Base-by-base conservation (phyloP, 345 rosid genomes). In the thale cress (Arabidopsis thaliana) region DNA sequence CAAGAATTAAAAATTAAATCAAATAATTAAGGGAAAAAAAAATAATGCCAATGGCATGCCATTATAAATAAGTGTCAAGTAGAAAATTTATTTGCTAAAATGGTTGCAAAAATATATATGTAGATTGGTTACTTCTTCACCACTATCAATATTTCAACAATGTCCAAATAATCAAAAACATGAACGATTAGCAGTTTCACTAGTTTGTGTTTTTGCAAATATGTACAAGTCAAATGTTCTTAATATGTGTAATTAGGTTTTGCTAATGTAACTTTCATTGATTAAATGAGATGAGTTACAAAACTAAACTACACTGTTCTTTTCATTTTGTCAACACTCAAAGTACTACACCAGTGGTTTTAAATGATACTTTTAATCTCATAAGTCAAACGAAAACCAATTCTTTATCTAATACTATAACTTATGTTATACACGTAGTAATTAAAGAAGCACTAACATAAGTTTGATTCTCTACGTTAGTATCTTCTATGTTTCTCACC, bases 391-490 rank as follows among this genome's bases (percentile, higher is more conserved):
- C 14, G 42, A 37, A 51, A 56, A 44, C 52, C 25, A 65, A 65
- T 58, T 45, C 49, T 56, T 65, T 25, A 34, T 23, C 46, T 42
- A n/a, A 71, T n/a, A 38, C 37, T 20, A 14, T 7, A 66, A 57
- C 59, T 65, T 57, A 57, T 59, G 50, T 64, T 65, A 2, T 33
- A 25, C 50, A 56, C 78, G 23, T 46, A 33, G 58, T 44, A 42
- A 52, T 72, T 63, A 62, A 62, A 72, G 62, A 41, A 63, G 44
- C 63, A 63, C 22, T n/a, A 16, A 44, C 58, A 13, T 34, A 56
- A 73, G 38, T 56, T 33, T 34, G 5, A 65, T 13, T 7, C 69
- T 42, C 69, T 42, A 69, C 74, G 65, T 76, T 69, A 60, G 75
- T 62, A 13, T 62, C 50, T 62, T 62, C 71, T 14, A 45, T 37